Evolutionary conservation across 2,329 filamentous ascomycete genomes (phyloP), one percentile per base, ranked within the genome.

Genomic region (Phyllosticta paracitricarpa): DNA sequence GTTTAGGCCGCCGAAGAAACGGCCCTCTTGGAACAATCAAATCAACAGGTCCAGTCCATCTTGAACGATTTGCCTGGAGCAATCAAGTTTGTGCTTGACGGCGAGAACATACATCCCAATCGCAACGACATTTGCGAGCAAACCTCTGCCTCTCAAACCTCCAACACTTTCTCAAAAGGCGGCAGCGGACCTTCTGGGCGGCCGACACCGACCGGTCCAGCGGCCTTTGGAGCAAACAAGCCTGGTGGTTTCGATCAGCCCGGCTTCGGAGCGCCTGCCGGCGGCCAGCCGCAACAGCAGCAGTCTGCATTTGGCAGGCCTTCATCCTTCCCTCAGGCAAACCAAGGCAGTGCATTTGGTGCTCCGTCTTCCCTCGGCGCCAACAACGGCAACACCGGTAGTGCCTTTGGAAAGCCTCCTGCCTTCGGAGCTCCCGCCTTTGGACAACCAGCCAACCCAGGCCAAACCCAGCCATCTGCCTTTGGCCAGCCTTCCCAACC

Each of bases 51-150:
- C 58, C 82, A 89, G 63, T 82, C 78, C n/a, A 85, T 87, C 0
- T 70, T 90, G 0, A 82, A 78, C 63, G 87, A 95, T 67, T 72
- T 89, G 9, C 81, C 87, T 63, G 89, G 86, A 2, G 91, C 92
- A 14, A 67, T 73, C 54, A 68, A 67, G 26, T 75, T 75, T 58
- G 62, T 75, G 24, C 67, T 70, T 64, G 72, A 71, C 51, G 73
- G 73, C 52, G 68, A 66, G 54, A 69, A 74, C 53, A 60, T 71
- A 6, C 71, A 71, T 51, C 69, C 69, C 1, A 74, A 75, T 58
- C 66, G 58, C 60, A 8, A 40, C 61, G 10, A 57, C 65, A 26
- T 62, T 58, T 17, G 63, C 68, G 26, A 70, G 12, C 57, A 51
- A 58, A 26, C 28, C 24, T 19, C n/a, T 22, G 53, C 22, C 33